Evolutionary conservation across 2,329 filamentous ascomycete genomes (phyloP), one percentile per base, ranked within the genome.

Genomic region (Microsporum ferrugineum): DNA sequence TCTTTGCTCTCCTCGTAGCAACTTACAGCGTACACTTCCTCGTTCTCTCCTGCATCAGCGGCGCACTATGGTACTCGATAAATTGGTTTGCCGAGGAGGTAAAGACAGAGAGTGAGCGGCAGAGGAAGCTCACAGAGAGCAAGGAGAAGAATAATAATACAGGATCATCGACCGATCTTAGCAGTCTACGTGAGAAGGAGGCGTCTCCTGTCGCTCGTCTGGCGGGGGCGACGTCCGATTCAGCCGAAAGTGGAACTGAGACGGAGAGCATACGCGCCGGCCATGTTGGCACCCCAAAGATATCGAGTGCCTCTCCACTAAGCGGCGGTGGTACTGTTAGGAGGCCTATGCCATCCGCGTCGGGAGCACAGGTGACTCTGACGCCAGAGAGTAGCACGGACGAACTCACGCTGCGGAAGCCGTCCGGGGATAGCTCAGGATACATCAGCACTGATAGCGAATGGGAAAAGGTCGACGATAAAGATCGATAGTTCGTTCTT

Each of bases 381-480:
- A 45, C 39, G 33, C 39, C 39, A 7, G 58, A 59, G 36, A 57
- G 36, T 6, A 47, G 51, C 31, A 63, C 64, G 34, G 67, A 66
- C 36, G 75, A 74, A 53, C 36, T 78, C 64, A 76, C 75, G 70
- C 78, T 78, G 70, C 73, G 77, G 62, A 45, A 59, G 47, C 33
- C 51, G 17, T 68, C 75, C 61, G 73, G 76, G 61, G 79, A 79
- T 59, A 79, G 71, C 59, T 78, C 76, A n/a, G 80, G 79, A 8
- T 81, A 83, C 65, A 69, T 80, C 64, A 92, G 90, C 75, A 96
- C 91, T 3, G 92, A 97, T 76, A 92, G 92, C 70, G 92, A 97
- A 76, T 97, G 92, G 92, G 92, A 96, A 78, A 95, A 94, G 79
- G 88, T 97, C 2, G 90, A 89, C 3, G 89, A 89, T 73, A 83